phyloP scores from a whole-genome alignment of 2,329 filamentous ascomycete genomes.

The Penicillium sp. region DNA sequence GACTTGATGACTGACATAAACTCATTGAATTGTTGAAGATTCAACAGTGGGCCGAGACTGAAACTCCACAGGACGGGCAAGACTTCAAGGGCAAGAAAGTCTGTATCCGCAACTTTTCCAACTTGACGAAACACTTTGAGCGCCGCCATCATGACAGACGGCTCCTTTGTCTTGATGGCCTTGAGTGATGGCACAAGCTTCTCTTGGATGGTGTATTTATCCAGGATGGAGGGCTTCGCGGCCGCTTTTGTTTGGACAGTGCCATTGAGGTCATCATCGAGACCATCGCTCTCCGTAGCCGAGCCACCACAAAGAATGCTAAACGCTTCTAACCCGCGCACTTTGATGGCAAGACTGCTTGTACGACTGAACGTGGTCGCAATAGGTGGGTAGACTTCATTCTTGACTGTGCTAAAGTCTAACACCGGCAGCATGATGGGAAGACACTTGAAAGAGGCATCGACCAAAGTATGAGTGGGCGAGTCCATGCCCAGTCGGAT shows the following conservation, averaged over 20 bases:
- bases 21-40: conserved; percentile 77
- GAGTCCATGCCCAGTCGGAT: conserved; percentile 80
- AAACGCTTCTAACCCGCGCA: conserved; percentile 84
- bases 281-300: conserved; percentile 41
- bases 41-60: conserved; percentile 80
- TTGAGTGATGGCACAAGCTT: conserved; percentile 88
- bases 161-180: conserved; percentile 95
- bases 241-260: conserved; percentile 46
- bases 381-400: conserved; percentile 90
- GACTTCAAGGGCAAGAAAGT: conserved; percentile 87
- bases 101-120: conserved; percentile 72
- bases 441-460: conserved; percentile 73
- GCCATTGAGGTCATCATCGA: conserved; percentile 69
- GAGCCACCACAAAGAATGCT: conserved; percentile 80
- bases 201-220: conserved; percentile 98
- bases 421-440: conserved; percentile 77
- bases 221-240: conserved; percentile 69
- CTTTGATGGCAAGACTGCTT: conserved; percentile 88
- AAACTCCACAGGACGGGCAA: conserved; percentile 87
- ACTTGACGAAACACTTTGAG: conserved; percentile 79
- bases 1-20: conserved; percentile 87
- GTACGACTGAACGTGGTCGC: conserved; percentile 87
- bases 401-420: conserved; percentile 95
- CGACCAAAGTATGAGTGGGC: conserved; percentile 79
- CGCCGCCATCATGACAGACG: conserved; percentile 92